Evolutionary conservation across 2,329 filamentous ascomycete genomes (phyloP).

Genomic region (Pyricularia grisea): DNA sequence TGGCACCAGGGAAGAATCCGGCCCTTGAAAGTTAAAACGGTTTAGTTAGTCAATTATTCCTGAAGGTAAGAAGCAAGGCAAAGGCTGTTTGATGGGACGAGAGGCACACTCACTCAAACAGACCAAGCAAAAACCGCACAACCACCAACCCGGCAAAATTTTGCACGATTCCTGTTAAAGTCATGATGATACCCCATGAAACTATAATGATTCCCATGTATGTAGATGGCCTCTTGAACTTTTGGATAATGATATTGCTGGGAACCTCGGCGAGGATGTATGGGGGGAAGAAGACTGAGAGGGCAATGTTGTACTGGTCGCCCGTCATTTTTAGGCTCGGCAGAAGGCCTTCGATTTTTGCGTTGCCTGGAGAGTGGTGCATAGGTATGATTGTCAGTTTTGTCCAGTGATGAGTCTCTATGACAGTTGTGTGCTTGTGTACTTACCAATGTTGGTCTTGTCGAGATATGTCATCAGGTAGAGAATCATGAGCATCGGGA

Average conservation of each 20-base stretch:
- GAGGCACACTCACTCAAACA: background rate
- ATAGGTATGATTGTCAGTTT: background rate
- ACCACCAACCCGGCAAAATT: conserved; percentile 2
- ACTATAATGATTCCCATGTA: background rate
- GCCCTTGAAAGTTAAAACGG: conserved; percentile 15
- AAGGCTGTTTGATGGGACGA: accelerated
- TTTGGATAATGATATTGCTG: conserved; percentile 38
- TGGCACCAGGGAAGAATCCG: conserved; percentile 20
- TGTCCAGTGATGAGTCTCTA: background rate
- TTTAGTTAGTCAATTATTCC: conserved; percentile 10
- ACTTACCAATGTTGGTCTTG: conserved; percentile 12
- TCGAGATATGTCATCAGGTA: conserved; percentile 64
- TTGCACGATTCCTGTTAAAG: background rate
- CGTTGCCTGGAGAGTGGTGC: conserved; percentile 31
- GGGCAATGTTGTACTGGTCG: conserved; percentile 50
- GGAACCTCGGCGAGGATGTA: conserved; percentile 57
- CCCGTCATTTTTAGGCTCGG: conserved; percentile 38
- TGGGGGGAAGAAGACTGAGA: conserved; percentile 53
- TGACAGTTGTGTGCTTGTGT: background rate
- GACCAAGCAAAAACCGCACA: background rate
- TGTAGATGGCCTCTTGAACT: conserved; percentile 22
- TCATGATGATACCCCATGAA: conserved; percentile 34
- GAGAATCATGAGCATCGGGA: conserved; percentile 55
- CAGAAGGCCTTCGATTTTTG: conserved; percentile 43
- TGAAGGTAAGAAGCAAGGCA: background rate